Evolutionary conservation across 2,329 filamentous ascomycete genomes (phyloP), one percentile per base, ranked within the genome.

Genomic region (Lasiodiplodia hormozganensis): DNA sequence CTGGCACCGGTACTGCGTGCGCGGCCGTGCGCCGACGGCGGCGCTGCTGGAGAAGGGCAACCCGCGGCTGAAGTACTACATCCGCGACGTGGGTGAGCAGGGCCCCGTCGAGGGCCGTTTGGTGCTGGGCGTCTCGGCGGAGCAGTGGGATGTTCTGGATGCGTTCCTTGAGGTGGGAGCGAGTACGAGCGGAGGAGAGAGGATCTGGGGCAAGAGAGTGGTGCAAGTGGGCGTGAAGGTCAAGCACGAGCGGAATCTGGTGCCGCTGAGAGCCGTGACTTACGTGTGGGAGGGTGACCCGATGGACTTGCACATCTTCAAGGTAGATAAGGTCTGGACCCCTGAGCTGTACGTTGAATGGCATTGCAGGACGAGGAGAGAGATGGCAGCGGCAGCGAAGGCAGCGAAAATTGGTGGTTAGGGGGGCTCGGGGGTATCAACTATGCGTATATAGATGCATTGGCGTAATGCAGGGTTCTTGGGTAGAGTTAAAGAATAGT

Each of bases 241-340:
- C 2, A 38, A 8, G 23, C 36, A 38, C 14, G 14, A 7, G 57
- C 4, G 8, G 23, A 8, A 18, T 8, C 2, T 6, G 25, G n/a
- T 21, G 40, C 7, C 18, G 4, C 23, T 62, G 25, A 31, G 18
- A 40, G 58, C 58, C 10, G 14, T 49, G 23, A 28, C 18, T 16
- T 62, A 62, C 16, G 58, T 51, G 16, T 62, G 58, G 58, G 40
- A 49, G 40, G 58, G 40, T 10, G 40, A 62, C 21, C 23, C 58
- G 25, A n/a, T 49, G 40, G 58, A 62, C 16, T 23, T 62, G 58
- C 58, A 62, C 12, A 23, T 62, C 40, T 62, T 62, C 40, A 62
- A 62, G 25, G 23, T 49, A 18, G 58, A 62, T 16, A 62, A 51
- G 25, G 58, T 62, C 1, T 62, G 58, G 58, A 62, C 58, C 40